Evolutionary conservation across 441 rosid species (phyloP).

Genomic region (Euphorbia celastroides): DNA sequence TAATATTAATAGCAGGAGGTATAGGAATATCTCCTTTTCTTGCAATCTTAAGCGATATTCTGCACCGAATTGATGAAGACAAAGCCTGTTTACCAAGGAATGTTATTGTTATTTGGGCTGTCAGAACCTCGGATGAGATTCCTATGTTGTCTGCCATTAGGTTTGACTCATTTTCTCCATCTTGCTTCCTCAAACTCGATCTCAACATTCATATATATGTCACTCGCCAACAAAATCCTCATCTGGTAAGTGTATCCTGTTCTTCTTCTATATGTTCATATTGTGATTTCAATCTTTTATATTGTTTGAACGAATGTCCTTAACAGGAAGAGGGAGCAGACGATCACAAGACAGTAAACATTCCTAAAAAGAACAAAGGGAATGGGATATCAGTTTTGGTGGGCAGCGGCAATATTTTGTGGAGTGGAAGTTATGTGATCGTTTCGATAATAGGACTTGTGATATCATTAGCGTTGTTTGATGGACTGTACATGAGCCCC

Average conservation of each 20-base stretch:
- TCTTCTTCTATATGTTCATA: background rate
- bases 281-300: background rate
- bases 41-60: constrained; percentile 66
- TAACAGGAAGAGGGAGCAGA: constrained; percentile 66
- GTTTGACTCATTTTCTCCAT: constrained; percentile 51
- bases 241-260: constrained; percentile 39
- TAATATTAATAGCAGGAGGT: constrained; percentile 82
- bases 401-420: constrained; percentile 59
- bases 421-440: constrained; percentile 64
- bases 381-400: constrained; percentile 61
- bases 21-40: constrained; percentile 87
- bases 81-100: constrained; percentile 56
- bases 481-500: constrained; percentile 49
- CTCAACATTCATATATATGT: constrained; percentile 50
- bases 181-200: constrained; percentile 37
- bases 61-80: constrained; percentile 54
- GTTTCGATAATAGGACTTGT: constrained; percentile 53
- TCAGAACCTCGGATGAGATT: constrained; percentile 72
- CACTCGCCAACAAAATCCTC: constrained; percentile 69
- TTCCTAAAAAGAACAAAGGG: constrained; percentile 25
- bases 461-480: constrained; percentile 33
- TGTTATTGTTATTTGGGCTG: constrained; percentile 66
- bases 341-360: constrained; percentile 2
- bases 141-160: constrained; percentile 53
- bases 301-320: background rate